phyloP scores from a whole-genome alignment of 2,329 filamentous ascomycete genomes.

The Alternaria solani region DNA sequence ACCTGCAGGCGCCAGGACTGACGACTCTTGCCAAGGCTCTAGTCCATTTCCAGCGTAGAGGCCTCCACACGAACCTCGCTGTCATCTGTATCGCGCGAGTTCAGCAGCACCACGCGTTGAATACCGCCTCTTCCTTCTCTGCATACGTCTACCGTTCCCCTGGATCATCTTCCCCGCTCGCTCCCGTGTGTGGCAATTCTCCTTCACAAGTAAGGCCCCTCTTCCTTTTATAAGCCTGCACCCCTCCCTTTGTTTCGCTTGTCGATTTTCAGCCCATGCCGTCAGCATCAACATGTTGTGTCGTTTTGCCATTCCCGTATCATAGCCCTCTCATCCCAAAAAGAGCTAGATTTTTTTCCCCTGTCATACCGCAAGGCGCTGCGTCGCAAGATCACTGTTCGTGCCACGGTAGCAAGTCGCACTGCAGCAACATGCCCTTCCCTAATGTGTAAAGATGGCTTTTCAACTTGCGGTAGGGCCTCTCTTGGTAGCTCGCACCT shows the following conservation, averaged over 20 bases:
- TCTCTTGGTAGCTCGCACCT: conserved; percentile 41
- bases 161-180: conserved; percentile 37
- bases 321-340: not conserved
- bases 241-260: conserved; percentile 14
- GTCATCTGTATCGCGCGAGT: conserved; percentile 39
- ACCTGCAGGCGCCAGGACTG: conserved; percentile 13
- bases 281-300: conserved; percentile 12
- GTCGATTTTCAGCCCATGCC: conserved; percentile 21
- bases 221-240: conserved; percentile 4
- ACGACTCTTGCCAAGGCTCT: conserved; percentile 31
- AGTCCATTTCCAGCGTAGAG: conserved; percentile 33
- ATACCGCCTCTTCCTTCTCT: conserved; percentile 34
- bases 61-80: conserved; percentile 33
- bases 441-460: conserved; percentile 42
- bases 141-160: conserved; percentile 33
- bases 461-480: conserved; percentile 29
- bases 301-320: not conserved
- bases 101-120: conserved; percentile 30
- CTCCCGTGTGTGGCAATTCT: conserved; percentile 35
- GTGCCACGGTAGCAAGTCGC: conserved; percentile 45
- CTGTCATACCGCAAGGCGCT: conserved; percentile 35
- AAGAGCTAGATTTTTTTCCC: conserved; percentile 17
- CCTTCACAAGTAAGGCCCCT: conserved; percentile 41
- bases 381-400: conserved; percentile 39
- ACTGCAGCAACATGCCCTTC: conserved; percentile 46